Evolutionary conservation across 2,329 filamentous ascomycete genomes (phyloP).

Genomic region (Aspergillus glaucus): DNA sequence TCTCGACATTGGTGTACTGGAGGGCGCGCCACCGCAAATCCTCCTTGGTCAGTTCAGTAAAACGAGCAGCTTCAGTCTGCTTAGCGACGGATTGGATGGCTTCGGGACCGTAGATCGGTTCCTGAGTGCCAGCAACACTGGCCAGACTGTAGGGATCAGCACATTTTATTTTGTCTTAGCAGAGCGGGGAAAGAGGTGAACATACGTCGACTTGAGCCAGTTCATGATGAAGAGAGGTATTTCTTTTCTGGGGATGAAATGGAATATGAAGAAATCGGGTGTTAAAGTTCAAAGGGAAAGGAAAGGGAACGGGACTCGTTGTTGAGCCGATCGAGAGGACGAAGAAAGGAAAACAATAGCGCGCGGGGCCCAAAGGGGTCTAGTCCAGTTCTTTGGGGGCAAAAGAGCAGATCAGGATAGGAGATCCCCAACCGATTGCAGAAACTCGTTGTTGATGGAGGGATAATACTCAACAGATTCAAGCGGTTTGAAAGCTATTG

Average conservation of each 20-base stretch:
- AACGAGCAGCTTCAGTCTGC: slow-evolving; percentile 71
- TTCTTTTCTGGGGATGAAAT: neutral
- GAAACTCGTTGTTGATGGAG: neutral
- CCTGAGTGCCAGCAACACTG: slow-evolving; percentile 88
- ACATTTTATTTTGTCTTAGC: slow-evolving; percentile 21
- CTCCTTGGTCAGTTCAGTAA: slow-evolving; percentile 69
- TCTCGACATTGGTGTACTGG: slow-evolving; percentile 86
- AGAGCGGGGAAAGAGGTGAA: slow-evolving; percentile 13
- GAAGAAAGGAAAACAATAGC: slow-evolving; percentile 26
- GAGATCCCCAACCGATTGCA: too few relatives aligned
- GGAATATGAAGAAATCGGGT: neutral
- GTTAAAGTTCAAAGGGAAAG: neutral
- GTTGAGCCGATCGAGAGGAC: slow-evolving; percentile 2
- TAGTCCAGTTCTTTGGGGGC: slow-evolving; percentile 14
- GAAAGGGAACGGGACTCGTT: slow-evolving; percentile 14
- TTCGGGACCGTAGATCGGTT: slow-evolving; percentile 87
- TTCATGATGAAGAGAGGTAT: slow-evolving; percentile 64
- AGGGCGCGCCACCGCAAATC: slow-evolving; percentile 77
- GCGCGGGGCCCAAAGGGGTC: slow-evolving; percentile 25
- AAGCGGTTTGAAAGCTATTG: neutral
- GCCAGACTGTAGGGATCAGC: slow-evolving; percentile 54
- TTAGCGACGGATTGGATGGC: slow-evolving; percentile 81
- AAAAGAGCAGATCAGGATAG: neutral
- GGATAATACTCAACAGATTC: neutral
- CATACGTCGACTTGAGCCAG: slow-evolving; percentile 89